Evolutionary conservation across 768 basidiomycete genomes (phyloP).

Genomic region (Agrocybe chaxingu): DNA sequence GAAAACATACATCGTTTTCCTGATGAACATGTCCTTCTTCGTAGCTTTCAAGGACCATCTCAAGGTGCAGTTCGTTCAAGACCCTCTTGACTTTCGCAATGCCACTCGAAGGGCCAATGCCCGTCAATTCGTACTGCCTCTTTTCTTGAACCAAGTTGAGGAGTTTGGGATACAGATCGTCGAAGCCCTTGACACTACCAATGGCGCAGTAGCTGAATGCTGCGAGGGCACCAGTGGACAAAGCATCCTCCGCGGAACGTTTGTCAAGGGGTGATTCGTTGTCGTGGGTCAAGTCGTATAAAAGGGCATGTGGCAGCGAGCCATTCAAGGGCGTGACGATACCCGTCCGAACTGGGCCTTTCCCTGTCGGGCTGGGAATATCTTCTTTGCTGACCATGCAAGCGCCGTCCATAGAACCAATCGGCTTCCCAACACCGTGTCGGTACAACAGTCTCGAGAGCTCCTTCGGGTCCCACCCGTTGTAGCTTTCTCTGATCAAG

Average conservation of each 20-base stretch:
- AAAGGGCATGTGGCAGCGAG: constrained; percentile 84
- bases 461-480: constrained; percentile 87
- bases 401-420: constrained; percentile 93
- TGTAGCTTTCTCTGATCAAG: constrained; percentile 92
- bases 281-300: constrained; percentile 97
- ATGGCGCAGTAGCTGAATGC: constrained; percentile 86
- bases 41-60: constrained; percentile 86
- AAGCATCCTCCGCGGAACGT: constrained; percentile 89
- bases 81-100: constrained; percentile 63
- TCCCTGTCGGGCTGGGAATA: constrained; percentile 77
- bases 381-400: constrained; percentile 78
- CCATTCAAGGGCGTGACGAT: constrained; percentile 80
- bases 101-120: constrained; percentile 51
- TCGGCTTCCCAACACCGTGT: constrained; percentile 89
- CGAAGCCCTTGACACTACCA: constrained; percentile 95
- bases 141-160: constrained; percentile 85
- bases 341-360: constrained; percentile 73
- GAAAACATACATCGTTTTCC: constrained; percentile 80
- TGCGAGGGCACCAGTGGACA: constrained; percentile 92
- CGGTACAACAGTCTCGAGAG: constrained; percentile 84
- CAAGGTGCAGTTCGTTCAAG: constrained; percentile 83
- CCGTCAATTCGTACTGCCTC: constrained; percentile 71
- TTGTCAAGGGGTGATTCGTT: constrained; percentile 92
- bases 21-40: constrained; percentile 96
- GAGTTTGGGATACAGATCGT: constrained; percentile 95